Percentiles rank a stretch among this genome's conserved stretches.
phyloP scores from a whole-genome alignment of 2,329 filamentous ascomycete genomes.

The Fusarium nurragi region DNA sequence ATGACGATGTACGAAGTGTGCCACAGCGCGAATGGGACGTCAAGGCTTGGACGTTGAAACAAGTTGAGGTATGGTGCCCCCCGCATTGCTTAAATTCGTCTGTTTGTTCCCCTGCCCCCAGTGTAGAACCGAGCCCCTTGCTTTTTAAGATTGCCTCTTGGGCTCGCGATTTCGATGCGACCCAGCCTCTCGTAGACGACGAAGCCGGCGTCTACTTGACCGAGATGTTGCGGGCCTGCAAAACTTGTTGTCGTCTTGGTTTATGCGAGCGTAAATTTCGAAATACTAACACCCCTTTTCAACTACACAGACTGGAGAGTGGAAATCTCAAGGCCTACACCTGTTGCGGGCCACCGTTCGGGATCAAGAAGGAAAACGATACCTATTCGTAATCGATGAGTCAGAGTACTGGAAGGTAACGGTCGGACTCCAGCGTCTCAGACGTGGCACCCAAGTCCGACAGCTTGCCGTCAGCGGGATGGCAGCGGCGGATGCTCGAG shows the following conservation, averaged over 20 bases:
- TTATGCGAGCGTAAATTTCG: conserved; percentile 57
- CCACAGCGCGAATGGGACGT: conserved; percentile 99
- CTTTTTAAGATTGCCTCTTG: conserved; percentile 59
- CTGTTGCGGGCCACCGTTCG: conserved; percentile 70
- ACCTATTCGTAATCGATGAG: conserved; percentile 71
- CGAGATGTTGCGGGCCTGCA: conserved; percentile 72
- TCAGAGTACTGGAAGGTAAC: conserved; percentile 75
- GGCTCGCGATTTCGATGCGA: conserved; percentile 59
- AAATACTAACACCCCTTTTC: conserved; percentile 54
- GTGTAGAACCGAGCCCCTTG: too few relatives aligned
- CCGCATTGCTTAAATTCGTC: conserved; percentile 65
- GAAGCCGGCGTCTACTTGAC: conserved; percentile 72
- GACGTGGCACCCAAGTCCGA: conserved; percentile 68
- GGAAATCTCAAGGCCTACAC: conserved; percentile 66
- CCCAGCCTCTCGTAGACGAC: conserved; percentile 66
- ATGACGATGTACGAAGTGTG: conserved; percentile 90
- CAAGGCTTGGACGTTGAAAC: conserved; percentile 96
- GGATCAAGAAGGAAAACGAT: conserved; percentile 73
- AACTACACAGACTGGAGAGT: conserved; percentile 63
- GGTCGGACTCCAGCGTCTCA: conserved; percentile 67
- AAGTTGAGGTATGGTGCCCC: conserved; percentile 87
- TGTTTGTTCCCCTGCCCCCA: conserved; percentile 55
- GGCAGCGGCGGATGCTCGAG: conserved; percentile 62
- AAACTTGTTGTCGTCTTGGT: conserved; percentile 65
- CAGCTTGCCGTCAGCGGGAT: conserved; percentile 68